Base-by-base conservation (phyloP, 1,139 yeast genomes). In the Starmera stellimalicola region DNA sequence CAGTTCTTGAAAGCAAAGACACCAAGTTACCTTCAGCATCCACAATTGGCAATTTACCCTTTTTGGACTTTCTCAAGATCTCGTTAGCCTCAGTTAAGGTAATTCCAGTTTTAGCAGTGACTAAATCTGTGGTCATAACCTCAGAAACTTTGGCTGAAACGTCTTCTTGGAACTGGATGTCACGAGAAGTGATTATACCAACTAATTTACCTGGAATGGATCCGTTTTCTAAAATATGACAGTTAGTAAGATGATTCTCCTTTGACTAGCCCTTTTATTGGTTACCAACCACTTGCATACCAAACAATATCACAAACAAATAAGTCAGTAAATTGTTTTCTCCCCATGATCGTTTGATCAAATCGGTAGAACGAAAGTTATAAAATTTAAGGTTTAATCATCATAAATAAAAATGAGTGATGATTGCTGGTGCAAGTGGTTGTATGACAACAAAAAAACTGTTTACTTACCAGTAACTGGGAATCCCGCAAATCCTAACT, bases 351-450 rank as follows among this genome's bases (percentile, higher is more conserved):
- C 94, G 94, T 81, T 78, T 79, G 93, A 84, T 82, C 94, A 60
- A 55, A 26, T 26, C 96, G 95, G 98, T 81, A 91, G 98, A 91
- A 91, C 97, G 98, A 91, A 91, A 91, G 97, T 91, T 87, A 84
- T 68, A 59, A 59, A 57, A 47, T 44, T 55, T n/a, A 50, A 51
- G 52, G 48, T 51, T 58, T 60, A 62, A 68, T 76, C 94, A 82
- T 83, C 94, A 79, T 60, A 33, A 40, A 14, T 8, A 22, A n/a
- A n/a, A 14, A 22, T 22, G 44, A 41, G 28, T 16, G 18, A 26
- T 18, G 16, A 31, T 29, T 28, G 19, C 20, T 25, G 23, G 23
- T n/a, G 26, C 9, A 12, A 6, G n/a, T 7, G 6, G 3, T 12
- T 17, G 15, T 29, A 26, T 15, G 22, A 22, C n/a, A n/a, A n/a